Evolutionary conservation across 257 asterid genomes (phyloP).

Genomic region (Solanum dulcamara): DNA sequence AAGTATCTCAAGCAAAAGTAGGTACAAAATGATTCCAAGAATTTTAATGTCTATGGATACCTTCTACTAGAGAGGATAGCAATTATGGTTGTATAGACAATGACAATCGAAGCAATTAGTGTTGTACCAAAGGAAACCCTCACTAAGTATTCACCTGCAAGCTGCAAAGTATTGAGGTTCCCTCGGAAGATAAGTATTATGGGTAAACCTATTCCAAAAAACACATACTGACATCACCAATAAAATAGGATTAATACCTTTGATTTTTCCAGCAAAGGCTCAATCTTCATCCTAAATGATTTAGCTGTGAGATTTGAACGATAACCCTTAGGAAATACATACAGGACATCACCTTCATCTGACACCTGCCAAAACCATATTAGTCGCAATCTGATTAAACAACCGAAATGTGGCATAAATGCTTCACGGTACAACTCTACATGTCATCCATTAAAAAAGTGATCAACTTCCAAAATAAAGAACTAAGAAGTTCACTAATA

Average conservation of each 20-base stretch:
- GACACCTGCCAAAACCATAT: constrained; percentile 56
- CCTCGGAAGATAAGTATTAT: background rate
- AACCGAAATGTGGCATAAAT: background rate
- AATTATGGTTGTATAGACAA: constrained; percentile 78
- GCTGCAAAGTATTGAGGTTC: constrained; percentile 29
- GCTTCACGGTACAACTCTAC: background rate
- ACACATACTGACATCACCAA: constrained; percentile 1
- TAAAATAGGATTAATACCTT: constrained; percentile 38
- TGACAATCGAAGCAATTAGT: constrained; percentile 79
- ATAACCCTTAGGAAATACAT: constrained; percentile 74
- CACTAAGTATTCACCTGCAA: constrained; percentile 73
- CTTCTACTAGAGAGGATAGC: constrained; percentile 74
- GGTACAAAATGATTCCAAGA: background rate
- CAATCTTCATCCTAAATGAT: constrained; percentile 65
- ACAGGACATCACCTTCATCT: constrained; percentile 89
- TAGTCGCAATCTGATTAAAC: background rate
- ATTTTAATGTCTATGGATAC: constrained; percentile 16
- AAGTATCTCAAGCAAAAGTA: constrained; percentile 1
- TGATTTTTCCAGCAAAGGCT: constrained; percentile 74
- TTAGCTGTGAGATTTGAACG: constrained; percentile 68
- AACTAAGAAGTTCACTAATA: background rate
- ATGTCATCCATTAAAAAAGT: background rate
- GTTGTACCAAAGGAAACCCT: constrained; percentile 99
- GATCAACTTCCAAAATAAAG: background rate
- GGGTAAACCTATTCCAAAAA: background rate